Conservation (phyloP, 345 rosid genomes). For the Brassica cretica region DNA sequence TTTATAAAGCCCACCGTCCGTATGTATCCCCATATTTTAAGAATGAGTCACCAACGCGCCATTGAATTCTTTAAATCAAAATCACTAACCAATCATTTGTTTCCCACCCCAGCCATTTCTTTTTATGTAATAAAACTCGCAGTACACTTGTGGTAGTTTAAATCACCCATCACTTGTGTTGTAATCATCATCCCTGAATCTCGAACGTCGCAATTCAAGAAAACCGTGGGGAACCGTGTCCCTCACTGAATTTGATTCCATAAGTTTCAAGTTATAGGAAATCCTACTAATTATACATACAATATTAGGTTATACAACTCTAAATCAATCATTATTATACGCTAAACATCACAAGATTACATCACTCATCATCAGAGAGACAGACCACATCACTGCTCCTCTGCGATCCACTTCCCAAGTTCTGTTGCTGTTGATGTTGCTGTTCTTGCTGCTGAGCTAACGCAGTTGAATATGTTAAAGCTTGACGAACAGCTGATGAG, state of each 20-base stretch:
- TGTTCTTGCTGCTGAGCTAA: constrained; percentile 1
- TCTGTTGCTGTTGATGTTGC: constrained; percentile 15
- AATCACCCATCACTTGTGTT: not conserved
- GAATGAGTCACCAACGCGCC: too few species aligned
- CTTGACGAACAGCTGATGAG: too few species aligned
- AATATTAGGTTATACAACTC: not conserved
- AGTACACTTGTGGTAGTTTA: not conserved
- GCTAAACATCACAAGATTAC: not conserved
- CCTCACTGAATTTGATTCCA: not conserved
- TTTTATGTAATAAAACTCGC: too few species aligned
- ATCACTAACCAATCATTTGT: not conserved
- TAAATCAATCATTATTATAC: not conserved
- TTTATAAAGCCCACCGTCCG: constrained; percentile 25
- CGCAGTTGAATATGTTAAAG: not conserved
- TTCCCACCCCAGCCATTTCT: too few species aligned
- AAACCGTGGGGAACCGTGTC: constrained; percentile 3
- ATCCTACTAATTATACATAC: not conserved
- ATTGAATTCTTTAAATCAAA: not conserved
- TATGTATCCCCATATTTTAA: not conserved
- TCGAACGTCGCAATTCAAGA: not conserved
- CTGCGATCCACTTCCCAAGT: constrained; percentile 23
- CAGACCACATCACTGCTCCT: constrained; percentile 24
- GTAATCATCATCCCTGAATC: not conserved
- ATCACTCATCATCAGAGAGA: constrained; percentile 40
- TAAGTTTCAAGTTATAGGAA: not conserved